These are phyloP conservation scores for Mrakia hoshinonis DNA, from an alignment of 768 basidiomycete genomes.

Conservation along the genomic window DNA sequence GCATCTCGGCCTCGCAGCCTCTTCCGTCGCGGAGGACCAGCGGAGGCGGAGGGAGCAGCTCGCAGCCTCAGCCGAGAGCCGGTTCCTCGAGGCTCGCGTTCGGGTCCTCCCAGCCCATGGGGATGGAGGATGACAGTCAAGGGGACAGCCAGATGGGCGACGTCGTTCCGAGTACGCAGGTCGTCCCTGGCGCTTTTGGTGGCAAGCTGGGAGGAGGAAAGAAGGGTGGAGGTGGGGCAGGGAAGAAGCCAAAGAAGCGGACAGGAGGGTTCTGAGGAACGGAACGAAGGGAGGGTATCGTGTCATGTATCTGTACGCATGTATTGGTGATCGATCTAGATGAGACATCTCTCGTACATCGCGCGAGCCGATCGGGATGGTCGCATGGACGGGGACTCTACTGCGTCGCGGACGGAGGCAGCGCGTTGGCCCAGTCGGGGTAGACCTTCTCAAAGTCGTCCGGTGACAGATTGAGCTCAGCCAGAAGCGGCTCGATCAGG, in stretches of 20 bases:
- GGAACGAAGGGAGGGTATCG: background rate
- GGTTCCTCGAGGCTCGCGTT: background rate
- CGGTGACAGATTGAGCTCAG: background rate
- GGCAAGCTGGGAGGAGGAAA: constrained; percentile 1
- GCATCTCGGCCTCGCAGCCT: background rate
- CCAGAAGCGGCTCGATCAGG: constrained; percentile 9
- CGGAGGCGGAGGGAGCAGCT: background rate
- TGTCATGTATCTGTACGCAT: too few relatives aligned
- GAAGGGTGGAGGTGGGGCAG: background rate
- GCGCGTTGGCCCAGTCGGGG: constrained; percentile 19
- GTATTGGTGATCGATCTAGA: too few relatives aligned
- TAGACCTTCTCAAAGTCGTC: constrained; percentile 13
- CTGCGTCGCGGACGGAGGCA: background rate
- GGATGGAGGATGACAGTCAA: background rate
- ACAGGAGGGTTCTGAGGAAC: constrained; percentile 25
- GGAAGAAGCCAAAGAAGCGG: constrained; percentile 24
- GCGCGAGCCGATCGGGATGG: too few relatives aligned
- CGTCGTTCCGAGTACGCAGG: constrained; percentile 6
- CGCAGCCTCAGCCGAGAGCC: background rate
- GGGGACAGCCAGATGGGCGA: background rate
- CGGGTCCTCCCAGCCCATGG: background rate
- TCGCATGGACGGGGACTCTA: too few relatives aligned
- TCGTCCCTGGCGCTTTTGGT: constrained; percentile 13
- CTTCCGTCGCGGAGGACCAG: background rate
- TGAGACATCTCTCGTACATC: too few relatives aligned